phyloP scores from a whole-genome alignment of 768 basidiomycete species.

The Bullera alba region DNA sequence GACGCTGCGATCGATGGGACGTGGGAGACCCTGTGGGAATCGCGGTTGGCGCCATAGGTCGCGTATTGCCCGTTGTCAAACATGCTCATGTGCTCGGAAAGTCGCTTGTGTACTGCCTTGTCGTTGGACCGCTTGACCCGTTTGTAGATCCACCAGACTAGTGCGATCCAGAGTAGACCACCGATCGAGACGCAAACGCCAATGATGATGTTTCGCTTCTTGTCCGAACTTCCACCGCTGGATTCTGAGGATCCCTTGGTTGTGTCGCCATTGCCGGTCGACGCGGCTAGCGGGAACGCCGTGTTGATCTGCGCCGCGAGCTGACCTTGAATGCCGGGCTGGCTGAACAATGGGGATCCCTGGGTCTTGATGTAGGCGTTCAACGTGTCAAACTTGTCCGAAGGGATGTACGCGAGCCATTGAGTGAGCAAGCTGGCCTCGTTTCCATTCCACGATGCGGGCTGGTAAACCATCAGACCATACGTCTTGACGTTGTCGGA shows the following conservation, averaged over 20 bases:
- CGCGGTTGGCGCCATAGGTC: slow-evolving; percentile 4
- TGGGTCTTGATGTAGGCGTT: slow-evolving; percentile 58
- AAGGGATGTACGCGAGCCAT: slow-evolving; percentile 66
- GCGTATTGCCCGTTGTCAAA: slow-evolving; percentile 21
- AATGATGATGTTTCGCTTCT: slow-evolving; percentile 78
- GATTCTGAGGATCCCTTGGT: slow-evolving; percentile 15
- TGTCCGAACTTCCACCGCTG: slow-evolving; percentile 26
- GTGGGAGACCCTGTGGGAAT: slow-evolving; percentile 8
- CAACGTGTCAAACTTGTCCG: slow-evolving; percentile 55
- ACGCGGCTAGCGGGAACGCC: slow-evolving; percentile 54
- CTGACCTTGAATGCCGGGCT: slow-evolving; percentile 50
- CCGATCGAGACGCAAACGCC: slow-evolving; percentile 81
- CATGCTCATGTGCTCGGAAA: slow-evolving; percentile 55
- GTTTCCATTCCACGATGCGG: slow-evolving; percentile 56
- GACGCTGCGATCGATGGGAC: slow-evolving; percentile 37
- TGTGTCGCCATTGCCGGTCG: slow-evolving; percentile 16
- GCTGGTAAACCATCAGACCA: slow-evolving; percentile 65
- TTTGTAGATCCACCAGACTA: slow-evolving; percentile 65
- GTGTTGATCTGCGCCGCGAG: slow-evolving; percentile 65
- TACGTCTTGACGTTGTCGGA: slow-evolving; percentile 50
- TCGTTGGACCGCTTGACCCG: slow-evolving; percentile 61
- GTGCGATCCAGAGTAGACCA: slow-evolving; percentile 64
- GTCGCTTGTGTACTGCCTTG: slow-evolving; percentile 61
- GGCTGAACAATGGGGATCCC: slow-evolving; percentile 62
- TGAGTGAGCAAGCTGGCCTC: slow-evolving; percentile 57